Base-by-base conservation (phyloP, 257 asterid species). In the Datura wrightii region DNA sequence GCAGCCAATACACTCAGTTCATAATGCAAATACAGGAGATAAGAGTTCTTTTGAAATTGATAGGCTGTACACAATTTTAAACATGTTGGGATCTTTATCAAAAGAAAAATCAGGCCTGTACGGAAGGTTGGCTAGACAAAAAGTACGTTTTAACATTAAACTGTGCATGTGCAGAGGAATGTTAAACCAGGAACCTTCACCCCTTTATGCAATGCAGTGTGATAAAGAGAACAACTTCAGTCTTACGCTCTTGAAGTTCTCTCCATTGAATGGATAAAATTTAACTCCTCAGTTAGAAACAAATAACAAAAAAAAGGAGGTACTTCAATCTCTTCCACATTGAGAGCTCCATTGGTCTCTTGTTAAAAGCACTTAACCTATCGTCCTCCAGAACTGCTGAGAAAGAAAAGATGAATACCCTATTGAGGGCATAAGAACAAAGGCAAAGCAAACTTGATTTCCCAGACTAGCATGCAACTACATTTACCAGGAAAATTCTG, bases 1-100 rank as follows among this genome's bases (percentile, higher is more conserved):
- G 54, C 79, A 41, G 55, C 55, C 79, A 71, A 71, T 42, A 71
- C 39, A 18, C 55, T 71, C 79, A 71, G 10, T 71, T 24, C 79
- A 42, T 66, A 66, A 66, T 36, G 74, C 36, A 34, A 10, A 66
- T 16, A 13, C 36, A 71, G 18, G 79, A 71, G 53, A 71, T n/a
- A 6, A n/a, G 9, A n/a, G 16, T 18, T n/a, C 15, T 5, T 19
- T 4, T 70, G 55, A 70, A 39, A 70, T 42, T 18, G 54, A 42
- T 18, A 70, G 37, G 16, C 5, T 41, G 79, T 70, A 70, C 55
- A 70, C 8, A 70, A 70, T 44, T 65, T 42, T 44, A 41, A 16
- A 42, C 15, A 41, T 11, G 37, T 18, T 16, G 79, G 79, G 18
- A 70, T 69, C 78, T 69, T 39, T 18, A 69, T 39, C 52, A 39